Conservation (phyloP, 768 basidiomycete genomes). For the Chlorophyllum brunneum region DNA sequence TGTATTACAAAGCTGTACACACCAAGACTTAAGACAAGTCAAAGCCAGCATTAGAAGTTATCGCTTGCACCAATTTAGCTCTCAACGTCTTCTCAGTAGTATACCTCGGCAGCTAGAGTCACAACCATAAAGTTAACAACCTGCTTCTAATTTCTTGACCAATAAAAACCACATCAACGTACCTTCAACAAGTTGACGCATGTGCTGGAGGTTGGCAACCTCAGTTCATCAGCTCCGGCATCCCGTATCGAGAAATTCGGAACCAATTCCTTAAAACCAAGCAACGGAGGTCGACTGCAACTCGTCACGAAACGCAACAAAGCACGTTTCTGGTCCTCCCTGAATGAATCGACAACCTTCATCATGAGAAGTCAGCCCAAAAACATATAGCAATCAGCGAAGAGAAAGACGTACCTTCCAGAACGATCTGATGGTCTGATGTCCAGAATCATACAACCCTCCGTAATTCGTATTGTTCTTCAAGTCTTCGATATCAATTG, state of each 20-base stretch:
- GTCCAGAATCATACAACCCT: conserved; percentile 67
- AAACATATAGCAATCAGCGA: background rate
- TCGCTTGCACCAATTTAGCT: conserved; percentile 80
- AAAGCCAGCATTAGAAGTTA: conserved; percentile 86
- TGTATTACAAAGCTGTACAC: background rate
- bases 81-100: conserved; percentile 57
- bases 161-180: conserved; percentile 1
- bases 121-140: background rate
- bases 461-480: conserved; percentile 77
- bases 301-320: conserved; percentile 91
- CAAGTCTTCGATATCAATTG: conserved; percentile 82
- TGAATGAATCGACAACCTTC: conserved; percentile 75
- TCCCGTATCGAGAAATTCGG: conserved; percentile 90
- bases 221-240: conserved; percentile 64
- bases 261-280: conserved; percentile 83
- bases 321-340: conserved; percentile 72
- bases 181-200: conserved; percentile 94
- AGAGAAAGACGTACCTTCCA: conserved; percentile 65
- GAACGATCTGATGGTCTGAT: conserved; percentile 71
- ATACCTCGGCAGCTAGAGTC: conserved; percentile 64
- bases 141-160: background rate
- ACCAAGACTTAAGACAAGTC: conserved; percentile 66
- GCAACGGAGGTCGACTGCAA: conserved; percentile 82
- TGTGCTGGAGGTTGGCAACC: conserved; percentile 76
- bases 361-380: background rate